Evolutionary conservation across 345 rosid species (phyloP).

Genomic region (Stellera chamaejasme): DNA sequence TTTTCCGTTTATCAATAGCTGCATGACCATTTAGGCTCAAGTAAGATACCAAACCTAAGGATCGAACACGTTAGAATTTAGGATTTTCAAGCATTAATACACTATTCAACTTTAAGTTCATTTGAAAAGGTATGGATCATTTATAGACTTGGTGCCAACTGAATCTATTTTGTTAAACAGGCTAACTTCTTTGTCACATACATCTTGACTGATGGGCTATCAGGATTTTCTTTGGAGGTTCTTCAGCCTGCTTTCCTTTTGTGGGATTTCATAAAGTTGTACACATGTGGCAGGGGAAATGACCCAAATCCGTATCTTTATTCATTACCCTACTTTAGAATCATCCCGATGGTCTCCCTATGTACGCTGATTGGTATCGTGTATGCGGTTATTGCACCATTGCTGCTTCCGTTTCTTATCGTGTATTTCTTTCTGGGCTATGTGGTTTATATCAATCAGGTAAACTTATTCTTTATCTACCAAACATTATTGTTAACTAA

Average conservation of each 20-base stretch:
- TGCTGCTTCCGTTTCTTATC: slow-evolving; percentile 75
- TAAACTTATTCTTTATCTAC: slow-evolving; percentile 7
- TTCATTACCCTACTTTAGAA: slow-evolving; percentile 65
- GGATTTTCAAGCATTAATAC: background rate
- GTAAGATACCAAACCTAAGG: background rate
- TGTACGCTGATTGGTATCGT: slow-evolving; percentile 76
- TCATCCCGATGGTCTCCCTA: slow-evolving; percentile 61
- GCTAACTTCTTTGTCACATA: slow-evolving; percentile 84
- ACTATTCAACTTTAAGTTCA: background rate
- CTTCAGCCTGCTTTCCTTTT: slow-evolving; percentile 66
- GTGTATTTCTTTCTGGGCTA: slow-evolving; percentile 81
- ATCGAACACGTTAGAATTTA: background rate
- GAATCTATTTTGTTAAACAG: slow-evolving; percentile 22
- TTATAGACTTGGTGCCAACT: background rate
- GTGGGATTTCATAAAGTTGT: slow-evolving; percentile 43
- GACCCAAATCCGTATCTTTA: slow-evolving; percentile 62
- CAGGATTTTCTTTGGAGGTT: slow-evolving; percentile 79
- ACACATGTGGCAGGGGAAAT: slow-evolving; percentile 39
- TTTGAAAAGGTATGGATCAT: background rate
- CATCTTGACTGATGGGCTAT: slow-evolving; percentile 76
- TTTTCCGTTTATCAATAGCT: background rate
- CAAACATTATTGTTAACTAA: background rate
- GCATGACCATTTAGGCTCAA: background rate
- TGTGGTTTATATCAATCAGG: slow-evolving; percentile 78
- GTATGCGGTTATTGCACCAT: slow-evolving; percentile 74